Base-by-base conservation (phyloP, 2,329 filamentous ascomycete genomes). In the Teratosphaeria pseudoeucalypti region DNA sequence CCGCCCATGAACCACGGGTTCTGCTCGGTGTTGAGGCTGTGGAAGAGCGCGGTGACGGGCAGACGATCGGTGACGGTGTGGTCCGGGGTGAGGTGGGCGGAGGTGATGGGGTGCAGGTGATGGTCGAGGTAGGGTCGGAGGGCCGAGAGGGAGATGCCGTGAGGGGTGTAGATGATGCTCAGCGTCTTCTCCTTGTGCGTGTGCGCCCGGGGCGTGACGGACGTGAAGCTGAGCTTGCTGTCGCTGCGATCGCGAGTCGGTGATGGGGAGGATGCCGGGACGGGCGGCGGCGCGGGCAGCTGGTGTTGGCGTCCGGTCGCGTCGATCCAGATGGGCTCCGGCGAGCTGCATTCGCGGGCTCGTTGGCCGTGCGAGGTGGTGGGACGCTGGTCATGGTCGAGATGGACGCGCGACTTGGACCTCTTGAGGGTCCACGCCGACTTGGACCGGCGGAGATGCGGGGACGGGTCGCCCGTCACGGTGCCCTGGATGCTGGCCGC, bases 251-350 rank as follows among this genome's bases (percentile, higher is more conserved):
- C n/a, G 16, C 27, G 27, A 10, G 53, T 32, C 23, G 52, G 12
- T 32, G 32, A 47, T 16, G 49, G n/a, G 9, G 55, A 49, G 56
- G 90, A 0, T 87, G 90, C 65, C 90, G 87, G 14, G 84, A 86
- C 63, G 90, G 80, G 12, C 85, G 86, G 60, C 83, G 82, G 68
- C 88, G 85, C 0, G 87, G 67, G 3, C 81, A 81, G 9, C 81
- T 82, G 3, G 85, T 66, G 66, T 88, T 85, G 55, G 77, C 72
- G 67, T 81, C 84, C 57, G 85, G 82, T 0, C 81, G 76, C 32
- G 90, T 80, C 69, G 84, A 85, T 1, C 85, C 78, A 19, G 90
- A 77, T 0, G 85, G 89, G n/a, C 89, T 79, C 73, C 89, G 85
- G 23, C 87, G 87, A 9, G 79, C 75, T n/a, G 77, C 43, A 49